A percentile compares a stretch with the other conserved stretches of the same genome.
Evolutionary conservation across 2,329 filamentous ascomycete genomes (phyloP).

Genomic region (Trichoderma brevicompactum): DNA sequence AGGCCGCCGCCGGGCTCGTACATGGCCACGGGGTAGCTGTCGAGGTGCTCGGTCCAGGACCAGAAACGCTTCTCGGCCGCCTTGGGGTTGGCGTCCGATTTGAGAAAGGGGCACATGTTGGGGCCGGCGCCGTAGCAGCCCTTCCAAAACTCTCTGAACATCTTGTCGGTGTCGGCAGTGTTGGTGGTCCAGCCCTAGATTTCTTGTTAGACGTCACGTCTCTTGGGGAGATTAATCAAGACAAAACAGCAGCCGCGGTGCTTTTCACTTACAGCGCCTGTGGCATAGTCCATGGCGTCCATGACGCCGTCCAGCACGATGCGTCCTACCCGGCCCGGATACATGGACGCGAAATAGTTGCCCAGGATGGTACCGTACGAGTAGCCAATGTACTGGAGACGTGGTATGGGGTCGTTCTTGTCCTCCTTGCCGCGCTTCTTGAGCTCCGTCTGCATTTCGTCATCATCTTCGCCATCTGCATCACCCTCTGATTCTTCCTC

Average conservation of each 20-base stretch:
- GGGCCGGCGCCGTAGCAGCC: conserved; percentile 41
- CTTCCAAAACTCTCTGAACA: conserved; percentile 42
- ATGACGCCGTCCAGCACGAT: conserved; percentile 48
- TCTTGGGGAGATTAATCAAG: not conserved
- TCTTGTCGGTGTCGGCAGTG: conserved; percentile 44
- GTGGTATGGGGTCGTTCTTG: conserved; percentile 11
- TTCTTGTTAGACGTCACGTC: not conserved
- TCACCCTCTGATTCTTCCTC: not conserved
- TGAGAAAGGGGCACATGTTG: conserved; percentile 37
- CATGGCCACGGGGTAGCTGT: conserved; percentile 35
- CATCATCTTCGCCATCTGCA: not conserved
- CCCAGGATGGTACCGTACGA: conserved; percentile 48
- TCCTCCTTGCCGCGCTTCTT: not conserved
- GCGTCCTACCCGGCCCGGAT: conserved; percentile 43
- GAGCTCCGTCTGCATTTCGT: not conserved
- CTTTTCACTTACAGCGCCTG: conserved; percentile 25
- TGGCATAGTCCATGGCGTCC: conserved; percentile 44
- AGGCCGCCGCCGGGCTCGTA: conserved; percentile 31
- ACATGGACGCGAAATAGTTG: conserved; percentile 43
- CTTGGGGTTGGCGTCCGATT: conserved; percentile 32
- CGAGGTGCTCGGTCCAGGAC: conserved; percentile 37
- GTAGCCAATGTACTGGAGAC: conserved; percentile 53
- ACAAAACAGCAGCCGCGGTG: no score
- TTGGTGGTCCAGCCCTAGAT: conserved; percentile 41
- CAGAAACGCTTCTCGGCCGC: conserved; percentile 41